phyloP scores from a whole-genome alignment of 164 flowering plant species.

The Paratinospora sagittata region DNA sequence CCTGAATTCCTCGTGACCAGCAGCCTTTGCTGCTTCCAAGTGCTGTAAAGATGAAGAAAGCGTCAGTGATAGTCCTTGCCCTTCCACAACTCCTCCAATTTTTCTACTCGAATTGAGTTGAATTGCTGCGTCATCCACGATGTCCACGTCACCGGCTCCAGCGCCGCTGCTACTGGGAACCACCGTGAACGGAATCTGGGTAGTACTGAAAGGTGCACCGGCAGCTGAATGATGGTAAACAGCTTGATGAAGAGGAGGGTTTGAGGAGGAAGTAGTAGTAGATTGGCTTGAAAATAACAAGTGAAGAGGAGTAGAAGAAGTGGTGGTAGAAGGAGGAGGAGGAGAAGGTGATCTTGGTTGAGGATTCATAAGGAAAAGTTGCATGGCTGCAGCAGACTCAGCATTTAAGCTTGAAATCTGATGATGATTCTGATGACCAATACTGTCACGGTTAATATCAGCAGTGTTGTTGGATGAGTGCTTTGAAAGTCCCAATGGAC shows the following conservation, averaged over 20 bases:
- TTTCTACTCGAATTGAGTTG: constrained; percentile 21
- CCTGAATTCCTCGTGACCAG: constrained; percentile 45
- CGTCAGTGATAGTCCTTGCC: constrained; percentile 69
- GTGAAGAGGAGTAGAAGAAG: constrained; percentile 39
- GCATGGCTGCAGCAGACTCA: constrained; percentile 89
- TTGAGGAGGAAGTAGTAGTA: background rate
- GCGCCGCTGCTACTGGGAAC: constrained; percentile 4
- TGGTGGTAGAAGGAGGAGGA: constrained; percentile 13
- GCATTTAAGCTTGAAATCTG: constrained; percentile 66
- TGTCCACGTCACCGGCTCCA: too few species aligned
- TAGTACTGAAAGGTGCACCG: background rate
- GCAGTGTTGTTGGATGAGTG: constrained; percentile 17
- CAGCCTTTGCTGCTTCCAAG: constrained; percentile 57
- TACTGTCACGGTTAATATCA: constrained; percentile 18
- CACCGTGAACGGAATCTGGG: constrained; percentile 8
- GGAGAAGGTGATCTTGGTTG: constrained; percentile 50
- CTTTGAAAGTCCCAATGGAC: constrained; percentile 32
- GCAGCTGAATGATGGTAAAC: constrained; percentile 25
- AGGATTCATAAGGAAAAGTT: constrained; percentile 84
- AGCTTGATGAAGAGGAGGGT: constrained; percentile 18
- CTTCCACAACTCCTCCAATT: constrained; percentile 36
- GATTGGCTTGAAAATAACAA: constrained; percentile 47
- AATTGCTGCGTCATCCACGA: too few species aligned
- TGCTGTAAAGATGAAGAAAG: constrained; percentile 60
- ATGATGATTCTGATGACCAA: constrained; percentile 1